Base-by-base conservation (phyloP, 352 stramenopile genomes). In the Phytophthora nicotianae region DNA sequence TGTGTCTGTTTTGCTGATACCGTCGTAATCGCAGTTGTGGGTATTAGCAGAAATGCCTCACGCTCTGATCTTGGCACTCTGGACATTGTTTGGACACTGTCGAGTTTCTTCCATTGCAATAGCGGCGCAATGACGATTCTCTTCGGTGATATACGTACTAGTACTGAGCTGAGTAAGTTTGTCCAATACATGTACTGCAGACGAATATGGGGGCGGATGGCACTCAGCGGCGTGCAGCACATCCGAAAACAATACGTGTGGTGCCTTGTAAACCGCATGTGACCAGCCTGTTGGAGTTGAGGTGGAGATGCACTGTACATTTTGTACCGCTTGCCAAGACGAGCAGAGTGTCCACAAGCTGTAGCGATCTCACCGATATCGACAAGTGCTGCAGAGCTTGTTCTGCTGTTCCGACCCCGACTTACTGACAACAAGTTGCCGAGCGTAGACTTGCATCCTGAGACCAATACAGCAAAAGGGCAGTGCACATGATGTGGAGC, bases 401-500 rank as follows among this genome's bases (percentile, higher is more conserved):
- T 50, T 55, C 11, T 46, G 49, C 32, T 16, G 19, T 63, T 63
- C 55, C 45, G 55, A 56, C 55, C 29, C n/a, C 54, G 16, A 33
- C 24, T 17, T 50, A 9, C 16, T 35, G 27, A 45, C n/a, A 57
- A 24, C 16, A 23, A 11, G 19, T 8, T 33, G 41, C 41, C 52
- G 40, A 57, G 19, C 43, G 50, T 33, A 67, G 58, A 37, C 43
- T 14, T 19, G 19, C 19, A 55, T 56, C 50, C 43, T 20, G 17
- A 0, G 14, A 33, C 42, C 35, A 67, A 62, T 67, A 50, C 58
- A 67, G 50, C 50, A 33, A 60, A 51, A 16, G 59, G 59, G 9
- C 51, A 66, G 41, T 27, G 51, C 42, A 51, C 38, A 50, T 62
- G 50, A 67, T 57, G 45, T 63, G 38, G 61, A 59, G 61, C 23